Percentiles rank a stretch among this genome's conserved stretches.
These are phyloP conservation scores for Gillenia trifoliata DNA, from an alignment of 306 rosid genomes.

Conservation along the genomic window DNA sequence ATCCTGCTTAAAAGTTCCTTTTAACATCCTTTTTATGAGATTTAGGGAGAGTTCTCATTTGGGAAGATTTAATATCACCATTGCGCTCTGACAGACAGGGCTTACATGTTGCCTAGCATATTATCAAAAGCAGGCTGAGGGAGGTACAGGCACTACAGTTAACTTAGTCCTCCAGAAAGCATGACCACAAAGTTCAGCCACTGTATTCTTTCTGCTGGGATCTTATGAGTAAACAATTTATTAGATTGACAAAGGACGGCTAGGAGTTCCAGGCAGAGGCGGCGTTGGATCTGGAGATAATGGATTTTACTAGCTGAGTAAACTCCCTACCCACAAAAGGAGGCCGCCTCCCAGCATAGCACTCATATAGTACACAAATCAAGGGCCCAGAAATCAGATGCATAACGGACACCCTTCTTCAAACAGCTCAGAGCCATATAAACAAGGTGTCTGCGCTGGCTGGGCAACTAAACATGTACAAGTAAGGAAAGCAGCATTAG, in stretches of 20 bases:
- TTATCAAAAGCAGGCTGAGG: slow-evolving; percentile 89
- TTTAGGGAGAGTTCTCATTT: slow-evolving; percentile 72
- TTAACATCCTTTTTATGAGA: slow-evolving; percentile 66
- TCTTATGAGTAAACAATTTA: slow-evolving; percentile 82
- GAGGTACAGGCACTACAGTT: slow-evolving; percentile 53
- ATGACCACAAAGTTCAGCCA: slow-evolving; percentile 94
- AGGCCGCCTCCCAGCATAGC: slow-evolving; percentile 88
- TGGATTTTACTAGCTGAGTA: slow-evolving; percentile 88
- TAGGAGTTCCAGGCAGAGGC: slow-evolving; percentile 85
- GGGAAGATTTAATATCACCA: slow-evolving; percentile 71
- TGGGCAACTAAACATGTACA: slow-evolving; percentile 62
- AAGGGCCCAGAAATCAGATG: slow-evolving; percentile 97
- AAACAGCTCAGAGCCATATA: slow-evolving; percentile 99
- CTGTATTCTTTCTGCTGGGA: slow-evolving; percentile 90
- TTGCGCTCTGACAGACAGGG: slow-evolving; percentile 74
- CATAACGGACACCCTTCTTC: slow-evolving; percentile 87
- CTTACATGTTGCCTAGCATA: slow-evolving; percentile 59
- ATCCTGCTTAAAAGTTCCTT: slow-evolving; percentile 59
- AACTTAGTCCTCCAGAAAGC: slow-evolving; percentile 84
- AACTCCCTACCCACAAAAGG: slow-evolving; percentile 93
- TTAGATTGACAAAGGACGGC: slow-evolving; percentile 83
- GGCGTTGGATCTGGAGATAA: slow-evolving; percentile 86
- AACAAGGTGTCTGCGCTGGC: slow-evolving; percentile 92
- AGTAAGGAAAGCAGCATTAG: slow-evolving; percentile 23
- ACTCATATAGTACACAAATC: slow-evolving; percentile 93